Conservation (phyloP, 1,284 basidiomycete species). For the Coriolopsis trogii region DNA sequence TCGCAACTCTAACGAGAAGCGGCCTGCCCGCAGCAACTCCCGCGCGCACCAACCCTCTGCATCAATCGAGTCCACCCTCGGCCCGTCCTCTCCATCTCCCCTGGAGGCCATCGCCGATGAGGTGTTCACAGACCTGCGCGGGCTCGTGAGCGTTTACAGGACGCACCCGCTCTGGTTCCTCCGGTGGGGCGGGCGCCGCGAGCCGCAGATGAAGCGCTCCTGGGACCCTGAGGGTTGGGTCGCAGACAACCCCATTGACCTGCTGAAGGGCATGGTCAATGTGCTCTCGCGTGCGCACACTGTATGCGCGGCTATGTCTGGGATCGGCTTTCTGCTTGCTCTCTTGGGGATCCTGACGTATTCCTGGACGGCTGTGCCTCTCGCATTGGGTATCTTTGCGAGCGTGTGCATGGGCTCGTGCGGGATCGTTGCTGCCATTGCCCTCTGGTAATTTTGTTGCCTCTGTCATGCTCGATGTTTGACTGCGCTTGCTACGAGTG, state of each 20-base stretch:
- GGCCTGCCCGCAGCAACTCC: background rate
- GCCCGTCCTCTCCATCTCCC: slow-evolving; percentile 11
- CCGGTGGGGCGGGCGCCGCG: slow-evolving; percentile 2
- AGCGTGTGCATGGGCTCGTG: too few species aligned
- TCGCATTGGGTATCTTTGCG: slow-evolving; percentile 36
- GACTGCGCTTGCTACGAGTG: too few species aligned
- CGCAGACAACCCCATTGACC: slow-evolving; percentile 9
- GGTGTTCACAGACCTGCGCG: slow-evolving; percentile 22
- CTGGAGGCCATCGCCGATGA: slow-evolving; percentile 11
- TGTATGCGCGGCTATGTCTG: slow-evolving; percentile 34
- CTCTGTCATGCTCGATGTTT: too few species aligned
- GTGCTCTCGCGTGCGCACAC: slow-evolving; percentile 37
- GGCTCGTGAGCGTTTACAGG: slow-evolving; percentile 21
- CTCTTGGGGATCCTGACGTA: slow-evolving; percentile 38
- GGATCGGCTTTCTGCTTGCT: slow-evolving; percentile 38
- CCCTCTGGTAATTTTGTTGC: too few species aligned
- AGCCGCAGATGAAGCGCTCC: background rate
- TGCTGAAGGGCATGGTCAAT: slow-evolving; percentile 30
- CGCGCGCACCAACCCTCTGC: too few species aligned
- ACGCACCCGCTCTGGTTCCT: slow-evolving; percentile 19
- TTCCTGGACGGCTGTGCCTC: slow-evolving; percentile 37
- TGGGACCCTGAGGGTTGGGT: slow-evolving; percentile 10
- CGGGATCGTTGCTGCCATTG: too few species aligned
- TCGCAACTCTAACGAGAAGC: background rate
- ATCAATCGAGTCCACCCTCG: slow-evolving; percentile 1